Conservation (phyloP, 129 eudicot genomes). For the Daucus carota region DNA sequence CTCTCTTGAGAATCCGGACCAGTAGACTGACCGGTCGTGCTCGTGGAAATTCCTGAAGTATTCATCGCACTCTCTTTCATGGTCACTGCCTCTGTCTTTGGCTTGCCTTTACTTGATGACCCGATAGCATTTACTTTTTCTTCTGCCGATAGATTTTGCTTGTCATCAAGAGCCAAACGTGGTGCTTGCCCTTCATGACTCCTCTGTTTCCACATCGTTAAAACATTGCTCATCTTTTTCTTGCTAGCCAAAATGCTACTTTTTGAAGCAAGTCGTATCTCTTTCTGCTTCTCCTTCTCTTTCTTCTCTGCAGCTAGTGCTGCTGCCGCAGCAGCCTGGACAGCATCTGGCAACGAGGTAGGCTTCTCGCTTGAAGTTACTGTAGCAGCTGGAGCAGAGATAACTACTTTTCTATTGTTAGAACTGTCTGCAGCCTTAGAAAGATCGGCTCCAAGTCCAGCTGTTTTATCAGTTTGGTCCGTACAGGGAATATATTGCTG, state of each 20-base stretch:
- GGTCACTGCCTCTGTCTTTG: slow-evolving; percentile 24
- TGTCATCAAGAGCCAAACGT: slow-evolving; percentile 74
- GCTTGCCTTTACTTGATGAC: slow-evolving; percentile 35
- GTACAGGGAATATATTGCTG: slow-evolving; percentile 81
- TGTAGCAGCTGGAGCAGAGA: slow-evolving; percentile 94
- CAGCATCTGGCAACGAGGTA: slow-evolving; percentile 79
- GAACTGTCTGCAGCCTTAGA: slow-evolving; percentile 46
- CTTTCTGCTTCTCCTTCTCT: slow-evolving; percentile 81
- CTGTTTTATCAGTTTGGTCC: slow-evolving; percentile 54
- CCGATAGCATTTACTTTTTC: slow-evolving; percentile 41
- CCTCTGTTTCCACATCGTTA: slow-evolving; percentile 97
- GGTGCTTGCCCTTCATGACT: slow-evolving; percentile 97
- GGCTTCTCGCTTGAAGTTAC: slow-evolving; percentile 53
- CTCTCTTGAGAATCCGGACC: slow-evolving; percentile 43
- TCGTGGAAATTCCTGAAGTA: slow-evolving; percentile 21
- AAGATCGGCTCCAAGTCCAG: slow-evolving; percentile 45
- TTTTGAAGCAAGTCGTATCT: slow-evolving; percentile 87
- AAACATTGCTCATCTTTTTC: slow-evolving; percentile 93
- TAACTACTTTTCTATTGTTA: slow-evolving; percentile 57
- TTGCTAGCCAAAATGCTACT: slow-evolving; percentile 86
- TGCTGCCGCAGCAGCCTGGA: slow-evolving; percentile 93
- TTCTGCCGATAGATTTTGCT: slow-evolving; percentile 31
- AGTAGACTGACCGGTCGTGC: slow-evolving; percentile 27
- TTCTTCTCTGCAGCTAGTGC: slow-evolving; percentile 93
- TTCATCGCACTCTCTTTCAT: slow-evolving; percentile 34